Conservation (phyloP, 2,329 filamentous ascomycete genomes). For the Fusarium napiforme region DNA sequence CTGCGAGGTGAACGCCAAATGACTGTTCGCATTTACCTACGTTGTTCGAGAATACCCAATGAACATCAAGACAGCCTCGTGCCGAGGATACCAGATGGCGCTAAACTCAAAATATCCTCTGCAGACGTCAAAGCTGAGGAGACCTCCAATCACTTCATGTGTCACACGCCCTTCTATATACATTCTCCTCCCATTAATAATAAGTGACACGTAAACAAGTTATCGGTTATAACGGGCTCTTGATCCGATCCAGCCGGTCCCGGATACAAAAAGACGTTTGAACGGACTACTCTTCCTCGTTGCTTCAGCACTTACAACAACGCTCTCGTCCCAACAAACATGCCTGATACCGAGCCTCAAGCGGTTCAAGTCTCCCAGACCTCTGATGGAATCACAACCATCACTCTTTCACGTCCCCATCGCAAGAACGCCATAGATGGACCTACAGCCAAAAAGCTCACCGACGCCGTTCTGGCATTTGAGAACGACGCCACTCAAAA, state of each 20-base stretch:
- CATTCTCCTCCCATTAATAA: background rate
- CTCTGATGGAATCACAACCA: conserved; percentile 14
- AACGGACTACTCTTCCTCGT: background rate
- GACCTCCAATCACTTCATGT: background rate
- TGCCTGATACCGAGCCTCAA: background rate
- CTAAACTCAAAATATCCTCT: background rate
- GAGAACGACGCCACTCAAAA: conserved; percentile 1
- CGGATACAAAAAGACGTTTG: background rate
- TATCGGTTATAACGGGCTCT: background rate
- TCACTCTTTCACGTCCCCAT: conserved; percentile 4
- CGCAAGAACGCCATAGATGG: conserved; percentile 17
- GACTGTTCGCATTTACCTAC: background rate
- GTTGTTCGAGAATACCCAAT: accelerated
- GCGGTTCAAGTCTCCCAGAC: conserved; percentile 6
- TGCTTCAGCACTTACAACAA: background rate
- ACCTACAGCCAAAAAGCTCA: conserved; percentile 3
- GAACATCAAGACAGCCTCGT: background rate
- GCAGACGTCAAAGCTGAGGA: background rate
- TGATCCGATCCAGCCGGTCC: background rate
- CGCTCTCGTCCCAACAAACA: background rate
- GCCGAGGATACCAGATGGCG: background rate
- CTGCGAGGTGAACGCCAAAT: no score
- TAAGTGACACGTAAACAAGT: accelerated
- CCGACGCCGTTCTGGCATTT: background rate
- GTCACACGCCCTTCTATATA: background rate